phyloP scores from a whole-genome alignment of 768 basidiomycete species.

The Leccinum broughii region DNA sequence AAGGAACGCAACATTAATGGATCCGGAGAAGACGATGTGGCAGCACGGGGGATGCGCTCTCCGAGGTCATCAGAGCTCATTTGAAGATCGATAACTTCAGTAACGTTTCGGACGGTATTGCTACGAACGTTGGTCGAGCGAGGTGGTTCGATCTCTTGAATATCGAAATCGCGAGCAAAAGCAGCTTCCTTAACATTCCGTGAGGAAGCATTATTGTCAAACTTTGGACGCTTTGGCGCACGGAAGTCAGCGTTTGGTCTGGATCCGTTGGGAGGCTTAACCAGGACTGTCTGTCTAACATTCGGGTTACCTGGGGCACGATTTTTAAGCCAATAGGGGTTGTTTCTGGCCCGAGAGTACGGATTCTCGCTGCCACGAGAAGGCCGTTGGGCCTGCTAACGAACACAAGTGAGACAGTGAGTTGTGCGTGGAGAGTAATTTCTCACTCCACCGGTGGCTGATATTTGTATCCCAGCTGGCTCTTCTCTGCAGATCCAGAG shows the following conservation, averaged over 20 bases:
- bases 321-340: not conserved
- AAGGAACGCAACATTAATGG: constrained; percentile 6
- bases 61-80: constrained; percentile 24
- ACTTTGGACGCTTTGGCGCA: constrained; percentile 26
- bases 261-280: not conserved
- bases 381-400: constrained; percentile 9
- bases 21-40: constrained; percentile 24
- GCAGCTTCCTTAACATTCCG: not conserved
- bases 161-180: constrained; percentile 19
- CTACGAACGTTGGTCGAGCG: not conserved
- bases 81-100: constrained; percentile 22
- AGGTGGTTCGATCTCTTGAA: constrained; percentile 21
- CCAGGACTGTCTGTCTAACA: constrained; percentile 20
- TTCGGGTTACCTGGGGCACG: constrained; percentile 27
- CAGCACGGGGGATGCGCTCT: constrained; percentile 11
- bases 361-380: not conserved
- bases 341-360: not conserved
- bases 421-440: not conserved
- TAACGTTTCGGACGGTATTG: constrained; percentile 9
- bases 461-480: constrained; percentile 25
- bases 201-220: constrained; percentile 6
- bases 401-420: constrained; percentile 6
- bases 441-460: constrained; percentile 18
- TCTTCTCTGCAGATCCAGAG: constrained; percentile 21
- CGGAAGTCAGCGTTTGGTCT: not conserved